Percentiles rank a stretch among this genome's conserved stretches.
These are phyloP conservation scores for Lactarius akahatsu DNA, from an alignment of 768 basidiomycete species.

Conservation along the genomic window DNA sequence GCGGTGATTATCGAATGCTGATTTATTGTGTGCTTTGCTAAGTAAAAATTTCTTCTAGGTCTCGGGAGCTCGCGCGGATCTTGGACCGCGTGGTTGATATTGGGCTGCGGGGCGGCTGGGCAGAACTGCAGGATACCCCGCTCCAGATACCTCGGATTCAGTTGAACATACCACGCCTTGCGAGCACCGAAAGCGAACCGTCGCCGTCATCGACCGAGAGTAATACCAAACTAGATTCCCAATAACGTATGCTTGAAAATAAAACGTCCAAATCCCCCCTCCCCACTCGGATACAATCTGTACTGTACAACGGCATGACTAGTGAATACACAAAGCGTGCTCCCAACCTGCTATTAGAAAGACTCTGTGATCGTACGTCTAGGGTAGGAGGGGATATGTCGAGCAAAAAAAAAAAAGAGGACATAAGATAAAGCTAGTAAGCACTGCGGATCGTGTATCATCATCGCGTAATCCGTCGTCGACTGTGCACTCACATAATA, in stretches of 20 bases:
- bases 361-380: slow-evolving; percentile 4
- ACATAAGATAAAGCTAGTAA: slow-evolving; percentile 3
- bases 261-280: background rate
- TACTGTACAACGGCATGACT: slow-evolving; percentile 14
- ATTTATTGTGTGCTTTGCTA: too few relatives aligned
- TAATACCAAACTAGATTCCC: slow-evolving; percentile 7
- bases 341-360: slow-evolving; percentile 11
- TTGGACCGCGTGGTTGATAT: slow-evolving; percentile 68
- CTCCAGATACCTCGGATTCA: slow-evolving; percentile 48
- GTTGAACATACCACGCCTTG: background rate
- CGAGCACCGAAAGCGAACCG: background rate
- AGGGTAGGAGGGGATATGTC: slow-evolving; percentile 2
- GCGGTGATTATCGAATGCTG: slow-evolving; percentile 37
- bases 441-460: background rate
- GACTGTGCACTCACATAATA: slow-evolving; percentile 15
- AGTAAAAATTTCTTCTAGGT: background rate
- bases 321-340: slow-evolving; percentile 15
- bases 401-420: background rate
- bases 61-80: slow-evolving; percentile 55
- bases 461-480: background rate
- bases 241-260: background rate
- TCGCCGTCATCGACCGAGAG: background rate
- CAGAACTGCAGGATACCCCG: slow-evolving; percentile 61
- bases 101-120: slow-evolving; percentile 61
- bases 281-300: slow-evolving; percentile 5